A percentile compares a stretch with the other conserved stretches of the same genome.
Conservation (phyloP, 768 basidiomycete genomes). For the Russula foetens region DNA sequence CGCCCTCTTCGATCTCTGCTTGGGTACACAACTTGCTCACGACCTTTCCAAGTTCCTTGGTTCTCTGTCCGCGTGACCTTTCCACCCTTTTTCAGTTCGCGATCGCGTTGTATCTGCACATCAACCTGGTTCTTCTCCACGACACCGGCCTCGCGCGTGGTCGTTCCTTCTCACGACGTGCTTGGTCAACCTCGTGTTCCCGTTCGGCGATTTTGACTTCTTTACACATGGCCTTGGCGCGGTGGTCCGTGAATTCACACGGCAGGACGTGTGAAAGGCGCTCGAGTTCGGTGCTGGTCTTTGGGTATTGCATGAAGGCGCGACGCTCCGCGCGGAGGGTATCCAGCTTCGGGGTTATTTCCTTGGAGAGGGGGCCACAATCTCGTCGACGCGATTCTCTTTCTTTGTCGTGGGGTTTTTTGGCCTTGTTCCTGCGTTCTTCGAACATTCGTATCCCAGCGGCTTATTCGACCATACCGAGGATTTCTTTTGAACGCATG, state of each 20-base stretch:
- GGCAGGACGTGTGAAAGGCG: constrained; percentile 73
- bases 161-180: constrained; percentile 42
- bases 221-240: constrained; percentile 45
- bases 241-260: constrained; percentile 74
- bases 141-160: constrained; percentile 45
- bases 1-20: constrained; percentile 68
- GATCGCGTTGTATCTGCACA: constrained; percentile 70
- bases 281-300: constrained; percentile 81
- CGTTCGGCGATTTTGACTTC: constrained; percentile 46
- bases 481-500: constrained; percentile 96
- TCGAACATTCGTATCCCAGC: constrained; percentile 99
- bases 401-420: constrained; percentile 95
- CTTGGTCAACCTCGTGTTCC: constrained; percentile 39
- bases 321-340: constrained; percentile 86
- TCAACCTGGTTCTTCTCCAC: constrained; percentile 60
- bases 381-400: constrained; percentile 90
- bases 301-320: constrained; percentile 84
- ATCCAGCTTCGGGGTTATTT: constrained; percentile 91
- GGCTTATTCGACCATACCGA: constrained; percentile 98
- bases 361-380: constrained; percentile 74
- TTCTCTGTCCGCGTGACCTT: constrained; percentile 78
- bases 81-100: constrained; percentile 88
- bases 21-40: constrained; percentile 80
- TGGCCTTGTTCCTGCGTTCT: constrained; percentile 93
- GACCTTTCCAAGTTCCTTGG: constrained; percentile 67